Evolutionary conservation across 2,329 filamentous ascomycete genomes (phyloP), one percentile per base, ranked within the genome.

Genomic region (Geosmithia flava): DNA sequence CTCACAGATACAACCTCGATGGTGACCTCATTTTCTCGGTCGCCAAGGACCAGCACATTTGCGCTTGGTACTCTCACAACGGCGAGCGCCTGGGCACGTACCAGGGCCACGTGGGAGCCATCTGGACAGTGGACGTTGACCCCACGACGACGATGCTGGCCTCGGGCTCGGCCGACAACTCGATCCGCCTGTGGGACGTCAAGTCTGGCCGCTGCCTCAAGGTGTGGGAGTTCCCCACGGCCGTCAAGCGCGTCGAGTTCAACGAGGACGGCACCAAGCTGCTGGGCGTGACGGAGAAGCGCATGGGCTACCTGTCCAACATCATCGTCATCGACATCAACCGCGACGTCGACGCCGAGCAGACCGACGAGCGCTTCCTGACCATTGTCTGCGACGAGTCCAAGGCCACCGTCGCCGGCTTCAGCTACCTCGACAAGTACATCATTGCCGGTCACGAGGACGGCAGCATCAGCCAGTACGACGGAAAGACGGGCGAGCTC

Each of bases 401-500:
- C 78, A 97, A 97, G 76, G 90, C 93, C 52, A 97, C 91, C 33
- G 93, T 97, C 53, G 93, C 93, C 49, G 93, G 90, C 55, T 98
- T 91, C 85, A 94, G 88, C 71, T 95, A 90, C 70, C 68, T 95
- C 59, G 83, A 78, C 67, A 90, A 91, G 71, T 97, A 90, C 75
- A 98, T 98, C 69, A 94, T 98, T 64, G 87, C 91, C 50, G 90
- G 90, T 55, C 93, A 98, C 71, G 93, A 97, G 69, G 91, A 98
- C 67, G 93, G 93, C 60, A 90, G 84, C 54, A 78, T 98, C 53
- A 91, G 87, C 52, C 80, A 84, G 65, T 98, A 88, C 67, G 91
- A 98, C 68, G 85, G 80, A 57, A 96, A 97, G 83, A 85, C 78
- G 49, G 90, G 90, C 64, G 88, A 95, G 56, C 75, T 87, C 55